Conservation (phyloP, 176 grass and related monocot genomes). For the Oryza coarctata region DNA sequence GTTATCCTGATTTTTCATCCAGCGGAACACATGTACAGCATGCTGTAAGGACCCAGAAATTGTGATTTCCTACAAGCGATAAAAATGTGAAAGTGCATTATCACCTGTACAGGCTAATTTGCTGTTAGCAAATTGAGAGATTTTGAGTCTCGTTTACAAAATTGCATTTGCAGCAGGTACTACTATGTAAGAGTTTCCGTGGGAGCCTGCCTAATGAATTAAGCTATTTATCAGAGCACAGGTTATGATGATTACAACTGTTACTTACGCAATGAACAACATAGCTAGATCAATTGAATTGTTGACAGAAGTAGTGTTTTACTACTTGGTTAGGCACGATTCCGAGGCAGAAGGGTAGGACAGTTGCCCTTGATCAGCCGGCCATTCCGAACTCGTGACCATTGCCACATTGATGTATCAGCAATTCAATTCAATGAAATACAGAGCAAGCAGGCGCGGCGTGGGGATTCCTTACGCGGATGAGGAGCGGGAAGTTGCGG, state of each 20-base stretch:
- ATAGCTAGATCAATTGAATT: not conserved
- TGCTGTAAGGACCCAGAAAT: constrained; percentile 63
- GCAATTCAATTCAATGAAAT: constrained; percentile 25
- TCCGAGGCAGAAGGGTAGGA: no score
- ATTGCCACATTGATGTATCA: not conserved
- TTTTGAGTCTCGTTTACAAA: not conserved
- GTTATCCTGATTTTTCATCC: constrained; percentile 95
- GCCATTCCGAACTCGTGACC: not conserved
- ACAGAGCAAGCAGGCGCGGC: not conserved
- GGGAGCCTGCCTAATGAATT: not conserved
- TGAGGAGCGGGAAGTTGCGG: constrained; percentile 77
- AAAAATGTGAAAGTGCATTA: constrained; percentile 29
- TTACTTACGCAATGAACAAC: not conserved
- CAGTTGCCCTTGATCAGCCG: no score
- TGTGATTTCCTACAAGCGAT: constrained; percentile 69
- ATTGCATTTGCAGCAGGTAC: not conserved
- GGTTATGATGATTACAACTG: not conserved
- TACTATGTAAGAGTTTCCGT: not conserved
- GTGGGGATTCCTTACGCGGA: constrained; percentile 43
- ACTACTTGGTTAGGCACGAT: no score
- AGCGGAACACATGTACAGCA: constrained; percentile 75
- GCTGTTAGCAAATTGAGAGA: constrained; percentile 9
- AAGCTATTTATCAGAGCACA: not conserved
- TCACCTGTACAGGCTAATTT: not conserved
- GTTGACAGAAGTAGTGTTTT: not conserved